These are phyloP conservation scores for Coemansia sp. DNA, from an alignment of 192 early-diverging fungal species.

Conservation along the genomic window DNA sequence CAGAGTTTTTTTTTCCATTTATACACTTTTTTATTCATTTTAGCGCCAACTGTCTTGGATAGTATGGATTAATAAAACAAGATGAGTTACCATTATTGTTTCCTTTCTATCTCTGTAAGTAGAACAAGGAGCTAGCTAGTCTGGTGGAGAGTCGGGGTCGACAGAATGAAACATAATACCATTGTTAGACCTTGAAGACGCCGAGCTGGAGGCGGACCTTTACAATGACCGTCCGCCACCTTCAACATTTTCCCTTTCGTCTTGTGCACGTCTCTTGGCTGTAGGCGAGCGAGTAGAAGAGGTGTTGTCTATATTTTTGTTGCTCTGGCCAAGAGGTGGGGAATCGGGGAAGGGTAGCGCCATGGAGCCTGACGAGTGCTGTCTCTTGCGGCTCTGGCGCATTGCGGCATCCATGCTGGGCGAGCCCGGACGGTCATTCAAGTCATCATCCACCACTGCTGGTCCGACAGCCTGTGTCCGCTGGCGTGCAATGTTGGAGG, in stretches of 20 bases:
- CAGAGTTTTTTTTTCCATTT: neutral
- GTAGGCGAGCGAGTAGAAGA: neutral
- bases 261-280: neutral
- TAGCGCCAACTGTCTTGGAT: no score
- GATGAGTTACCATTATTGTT: neutral
- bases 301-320: neutral
- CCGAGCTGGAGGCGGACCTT: neutral
- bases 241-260: neutral
- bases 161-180: constrained; percentile 43
- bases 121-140: neutral
- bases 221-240: neutral
- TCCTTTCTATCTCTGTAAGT: neutral
- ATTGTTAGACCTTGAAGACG: constrained; percentile 6
- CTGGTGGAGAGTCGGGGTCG: constrained; percentile 9
- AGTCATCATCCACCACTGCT: neutral
- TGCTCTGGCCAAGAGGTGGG: neutral
- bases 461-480: neutral
- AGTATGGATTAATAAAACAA: no score
- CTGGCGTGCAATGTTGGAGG: neutral
- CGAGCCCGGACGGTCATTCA: constrained; percentile 13
- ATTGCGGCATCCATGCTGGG: constrained; percentile 24
- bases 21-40: constrained; percentile 8
- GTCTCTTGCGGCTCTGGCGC: constrained; percentile 36
- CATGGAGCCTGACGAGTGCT: constrained; percentile 25
- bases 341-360: constrained; percentile 8